Evolutionary conservation across 345 rosid species (phyloP), one percentile per base, ranked within the genome.

Genomic region (Ceriops zippeliana): DNA sequence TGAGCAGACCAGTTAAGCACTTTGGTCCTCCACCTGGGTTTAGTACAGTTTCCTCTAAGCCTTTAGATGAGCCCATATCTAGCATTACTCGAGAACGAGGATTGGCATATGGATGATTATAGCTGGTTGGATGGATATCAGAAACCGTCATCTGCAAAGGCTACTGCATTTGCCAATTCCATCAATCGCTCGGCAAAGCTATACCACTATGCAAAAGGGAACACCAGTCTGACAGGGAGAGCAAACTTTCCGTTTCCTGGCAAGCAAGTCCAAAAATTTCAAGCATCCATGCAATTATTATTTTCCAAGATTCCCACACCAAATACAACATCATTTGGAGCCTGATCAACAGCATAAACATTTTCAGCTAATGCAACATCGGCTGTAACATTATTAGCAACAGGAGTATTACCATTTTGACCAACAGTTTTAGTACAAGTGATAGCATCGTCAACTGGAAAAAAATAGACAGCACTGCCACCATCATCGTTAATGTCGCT

Each of bases 91-190:
- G 70, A 62, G 46, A 58, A 57, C 22, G 85, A 70, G 70, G 80
- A 70, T 79, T 62, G 73, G 16, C 63, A 75, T 31, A 77, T 61
- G 75, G 99, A 95, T 88, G 96, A 95, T 78, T 95, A 95, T 81
- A 88, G 93, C 76, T 95, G 99, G 96, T 79, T 95, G 87, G 97
- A 95, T 85, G 97, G 97, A 54, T 91, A 95, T 82, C 90, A 87
- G 79, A 67, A 83, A 65, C 79, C 87, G 5, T 71, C 90, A 19
- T 80, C 91, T 68, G 60, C 80, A 27, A 86, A 73, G 68, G 79
- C 75, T 71, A 32, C 71, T 5, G 89, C 79, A 30, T 64, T 88
- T 62, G 80, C 76, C 75, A 71, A 70, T 80, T 81, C 88, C 51
- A 34, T 70, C 74, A 83, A 76, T 70, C 34, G 73, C 66, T 52